phyloP scores from a whole-genome alignment of 2,329 filamentous ascomycete genomes.

The Mycosphaerella arachidis region DNA sequence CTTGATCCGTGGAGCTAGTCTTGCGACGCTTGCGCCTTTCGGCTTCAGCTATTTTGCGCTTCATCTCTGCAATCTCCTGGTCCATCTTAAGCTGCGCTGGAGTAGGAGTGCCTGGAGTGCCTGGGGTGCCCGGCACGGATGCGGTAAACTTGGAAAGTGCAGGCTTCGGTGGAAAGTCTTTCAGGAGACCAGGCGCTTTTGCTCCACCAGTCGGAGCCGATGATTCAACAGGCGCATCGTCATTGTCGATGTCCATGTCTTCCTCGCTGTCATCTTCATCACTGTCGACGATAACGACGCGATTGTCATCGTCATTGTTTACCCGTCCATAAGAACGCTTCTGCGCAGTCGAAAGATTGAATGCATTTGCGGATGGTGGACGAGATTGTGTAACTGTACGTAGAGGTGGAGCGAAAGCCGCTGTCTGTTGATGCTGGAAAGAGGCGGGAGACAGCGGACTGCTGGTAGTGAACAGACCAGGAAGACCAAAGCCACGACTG shows the following conservation, averaged over 20 bases:
- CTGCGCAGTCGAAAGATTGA: conserved; percentile 25
- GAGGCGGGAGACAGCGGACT: conserved; percentile 2
- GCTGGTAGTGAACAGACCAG: conserved; percentile 28
- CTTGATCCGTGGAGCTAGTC: conserved; percentile 25
- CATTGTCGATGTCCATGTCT: conserved; percentile 26
- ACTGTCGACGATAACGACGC: conserved; percentile 81
- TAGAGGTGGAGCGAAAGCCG: background rate
- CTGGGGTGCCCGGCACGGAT: conserved; percentile 12
- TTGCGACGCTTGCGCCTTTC: conserved; percentile 37
- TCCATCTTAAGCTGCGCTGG: conserved; percentile 19
- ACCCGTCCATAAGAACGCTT: conserved; percentile 63
- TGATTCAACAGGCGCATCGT: background rate
- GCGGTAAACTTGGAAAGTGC: background rate
- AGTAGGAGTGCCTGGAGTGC: conserved; percentile 10
- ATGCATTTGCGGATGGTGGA: background rate
- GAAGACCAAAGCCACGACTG: conserved; percentile 20
- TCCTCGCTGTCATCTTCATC: conserved; percentile 49
- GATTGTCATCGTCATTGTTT: conserved; percentile 49
- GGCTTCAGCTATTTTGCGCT: conserved; percentile 39
- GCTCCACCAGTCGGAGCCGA: background rate
- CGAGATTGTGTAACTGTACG: background rate
- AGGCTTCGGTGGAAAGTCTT: background rate
- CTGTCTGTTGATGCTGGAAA: background rate
- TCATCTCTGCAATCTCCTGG: conserved; percentile 21
- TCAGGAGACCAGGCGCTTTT: background rate